phyloP scores from a whole-genome alignment of 768 basidiomycete genomes.

The Plicaturopsis crispa region DNA sequence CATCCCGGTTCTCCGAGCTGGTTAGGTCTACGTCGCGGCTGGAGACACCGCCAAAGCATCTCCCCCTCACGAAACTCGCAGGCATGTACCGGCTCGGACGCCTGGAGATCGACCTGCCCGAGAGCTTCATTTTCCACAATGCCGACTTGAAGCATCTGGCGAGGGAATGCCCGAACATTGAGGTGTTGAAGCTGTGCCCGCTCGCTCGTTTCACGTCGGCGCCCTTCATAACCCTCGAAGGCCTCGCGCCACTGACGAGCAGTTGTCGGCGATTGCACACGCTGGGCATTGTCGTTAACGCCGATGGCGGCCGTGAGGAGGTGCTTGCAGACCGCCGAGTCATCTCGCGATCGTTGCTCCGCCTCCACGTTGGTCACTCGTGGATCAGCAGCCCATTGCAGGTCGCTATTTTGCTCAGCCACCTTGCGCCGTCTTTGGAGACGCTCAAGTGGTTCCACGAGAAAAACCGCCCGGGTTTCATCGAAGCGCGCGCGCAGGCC shows the following conservation, averaged over 20 bases:
- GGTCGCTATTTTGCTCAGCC: slow-evolving; percentile 65
- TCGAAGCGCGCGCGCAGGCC: slow-evolving; percentile 55
- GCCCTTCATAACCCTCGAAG: slow-evolving; percentile 54
- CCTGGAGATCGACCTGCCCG: slow-evolving; percentile 75
- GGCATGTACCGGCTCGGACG: slow-evolving; percentile 46
- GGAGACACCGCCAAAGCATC: slow-evolving; percentile 50
- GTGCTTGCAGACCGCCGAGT: slow-evolving; percentile 36
- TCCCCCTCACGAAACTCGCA: slow-evolving; percentile 53
- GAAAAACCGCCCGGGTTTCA: slow-evolving; percentile 62
- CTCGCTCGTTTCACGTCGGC: slow-evolving; percentile 54
- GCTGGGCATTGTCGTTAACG: slow-evolving; percentile 59
- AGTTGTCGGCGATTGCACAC: slow-evolving; percentile 58
- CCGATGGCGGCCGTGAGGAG: slow-evolving; percentile 35
- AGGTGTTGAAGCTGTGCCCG: slow-evolving; percentile 61
- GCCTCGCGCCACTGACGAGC: slow-evolving; percentile 49
- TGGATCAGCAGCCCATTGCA: slow-evolving; percentile 65
- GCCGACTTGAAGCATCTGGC: slow-evolving; percentile 53
- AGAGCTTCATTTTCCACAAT: slow-evolving; percentile 59
- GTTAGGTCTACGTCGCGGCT: slow-evolving; percentile 67
- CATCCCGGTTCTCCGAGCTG: slow-evolving; percentile 76
- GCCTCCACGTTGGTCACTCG: slow-evolving; percentile 72
- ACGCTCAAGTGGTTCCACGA: slow-evolving; percentile 72
- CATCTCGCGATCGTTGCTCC: slow-evolving; percentile 60
- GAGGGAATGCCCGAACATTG: slow-evolving; percentile 57
- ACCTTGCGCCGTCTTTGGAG: slow-evolving; percentile 67